phyloP scores from a whole-genome alignment of 768 basidiomycete species.

The Dendrothele bispora region DNA sequence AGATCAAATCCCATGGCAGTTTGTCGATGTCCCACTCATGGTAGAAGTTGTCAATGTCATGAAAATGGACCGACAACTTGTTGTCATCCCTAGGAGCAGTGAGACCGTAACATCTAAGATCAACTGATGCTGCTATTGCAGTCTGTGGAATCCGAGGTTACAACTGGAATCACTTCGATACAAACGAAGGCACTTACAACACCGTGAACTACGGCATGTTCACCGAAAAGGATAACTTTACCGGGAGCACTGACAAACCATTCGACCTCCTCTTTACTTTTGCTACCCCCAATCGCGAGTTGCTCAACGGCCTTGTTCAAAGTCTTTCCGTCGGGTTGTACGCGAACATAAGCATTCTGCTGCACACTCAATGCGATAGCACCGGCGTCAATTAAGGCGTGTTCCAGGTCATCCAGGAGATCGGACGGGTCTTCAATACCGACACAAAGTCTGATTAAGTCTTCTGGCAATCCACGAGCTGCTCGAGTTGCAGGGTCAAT shows the following conservation, averaged over 20 bases:
- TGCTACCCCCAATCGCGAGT: slow-evolving; percentile 42
- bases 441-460: slow-evolving; percentile 96
- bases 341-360: slow-evolving; percentile 50
- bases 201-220: slow-evolving; percentile 98
- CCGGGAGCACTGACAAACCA: slow-evolving; percentile 96
- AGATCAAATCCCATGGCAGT: slow-evolving; percentile 79
- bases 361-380: slow-evolving; percentile 67
- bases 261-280: slow-evolving; percentile 41
- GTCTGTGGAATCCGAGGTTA: slow-evolving; percentile 48
- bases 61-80: slow-evolving; percentile 72
- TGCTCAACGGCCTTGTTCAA: slow-evolving; percentile 69
- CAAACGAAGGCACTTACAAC: slow-evolving; percentile 59
- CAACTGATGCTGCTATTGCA: slow-evolving; percentile 92
- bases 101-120: slow-evolving; percentile 92
- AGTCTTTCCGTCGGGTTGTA: slow-evolving; percentile 32
- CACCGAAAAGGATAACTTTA: slow-evolving; percentile 97
- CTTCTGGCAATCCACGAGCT: slow-evolving; percentile 96
- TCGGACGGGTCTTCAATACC: slow-evolving; percentile 96
- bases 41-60: slow-evolving; percentile 76
- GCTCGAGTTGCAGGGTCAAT: slow-evolving; percentile 95
- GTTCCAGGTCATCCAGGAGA: slow-evolving; percentile 92
- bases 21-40: slow-evolving; percentile 77
- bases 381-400: slow-evolving; percentile 88
- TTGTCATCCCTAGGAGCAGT: slow-evolving; percentile 33
- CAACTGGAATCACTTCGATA: slow-evolving; percentile 8